phyloP scores from a whole-genome alignment of 345 rosid genomes.

The Eucalyptus tenuipes region DNA sequence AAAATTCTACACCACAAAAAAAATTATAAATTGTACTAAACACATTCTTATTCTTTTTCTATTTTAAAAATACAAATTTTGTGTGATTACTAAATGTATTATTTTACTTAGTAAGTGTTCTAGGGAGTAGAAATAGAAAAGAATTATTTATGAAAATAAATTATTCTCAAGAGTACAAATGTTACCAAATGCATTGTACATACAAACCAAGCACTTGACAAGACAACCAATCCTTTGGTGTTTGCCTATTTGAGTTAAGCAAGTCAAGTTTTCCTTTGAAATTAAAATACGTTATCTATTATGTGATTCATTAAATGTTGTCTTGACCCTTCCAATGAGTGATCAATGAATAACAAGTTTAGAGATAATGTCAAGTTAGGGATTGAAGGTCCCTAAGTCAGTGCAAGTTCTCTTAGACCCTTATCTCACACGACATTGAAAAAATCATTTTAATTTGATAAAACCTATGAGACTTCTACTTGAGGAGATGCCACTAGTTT shows the following conservation, averaged over 20 bases:
- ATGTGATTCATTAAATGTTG: background rate
- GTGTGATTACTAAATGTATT: rapidly evolving
- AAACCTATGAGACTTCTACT: too few species aligned
- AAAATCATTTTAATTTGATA: too few species aligned
- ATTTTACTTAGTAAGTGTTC: rapidly evolving
- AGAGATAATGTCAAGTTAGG: too few species aligned
- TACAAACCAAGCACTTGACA: background rate
- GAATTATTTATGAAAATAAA: rapidly evolving
- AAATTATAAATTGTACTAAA: rapidly evolving
- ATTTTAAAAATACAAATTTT: rapidly evolving
- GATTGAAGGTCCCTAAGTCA: too few species aligned
- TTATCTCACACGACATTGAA: rapidly evolving
- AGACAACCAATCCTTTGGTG: background rate
- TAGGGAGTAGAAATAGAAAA: too few species aligned
- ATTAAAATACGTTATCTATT: background rate
- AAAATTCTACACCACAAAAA: too few species aligned
- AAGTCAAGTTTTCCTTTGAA: background rate
- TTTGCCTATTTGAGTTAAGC: background rate
- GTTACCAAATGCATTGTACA: rapidly evolving
- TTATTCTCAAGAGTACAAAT: rapidly evolving
- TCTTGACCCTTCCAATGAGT: rapidly evolving
- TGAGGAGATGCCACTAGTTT: too few species aligned
- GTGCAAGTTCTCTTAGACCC: too few species aligned
- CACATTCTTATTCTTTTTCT: rapidly evolving
- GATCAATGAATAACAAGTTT: too few species aligned